Conservation (phyloP, 2,329 filamentous ascomycete species). For the Penicillium sp. region DNA sequence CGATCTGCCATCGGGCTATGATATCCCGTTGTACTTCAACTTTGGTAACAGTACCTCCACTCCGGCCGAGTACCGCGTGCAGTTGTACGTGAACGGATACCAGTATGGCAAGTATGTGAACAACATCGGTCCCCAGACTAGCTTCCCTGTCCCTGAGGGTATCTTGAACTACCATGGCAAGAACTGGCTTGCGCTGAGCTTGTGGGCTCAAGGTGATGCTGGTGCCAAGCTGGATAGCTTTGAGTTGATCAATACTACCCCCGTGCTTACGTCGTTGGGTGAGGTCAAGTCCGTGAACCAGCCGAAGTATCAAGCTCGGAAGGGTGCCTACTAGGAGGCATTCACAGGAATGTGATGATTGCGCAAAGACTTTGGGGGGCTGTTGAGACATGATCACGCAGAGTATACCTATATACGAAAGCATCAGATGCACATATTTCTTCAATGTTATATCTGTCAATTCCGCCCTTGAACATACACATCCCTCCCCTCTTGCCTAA, state of each 20-base stretch:
- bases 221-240: slow-evolving; percentile 62
- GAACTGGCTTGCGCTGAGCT: slow-evolving; percentile 68
- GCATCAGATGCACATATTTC: background rate
- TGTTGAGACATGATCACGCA: background rate
- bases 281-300: slow-evolving; percentile 51
- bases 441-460: background rate
- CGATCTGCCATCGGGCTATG: slow-evolving; percentile 54
- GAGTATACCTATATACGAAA: background rate
- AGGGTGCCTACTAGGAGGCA: slow-evolving; percentile 53
- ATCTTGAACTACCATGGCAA: slow-evolving; percentile 70
- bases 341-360: background rate
- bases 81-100: slow-evolving; percentile 75
- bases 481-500: background rate
- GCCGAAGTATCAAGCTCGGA: slow-evolving; percentile 50
- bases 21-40: slow-evolving; percentile 57
- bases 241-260: slow-evolving; percentile 51
- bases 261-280: slow-evolving; percentile 55
- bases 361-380: background rate
- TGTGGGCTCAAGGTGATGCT: slow-evolving; percentile 66
- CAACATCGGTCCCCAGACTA: slow-evolving; percentile 73
- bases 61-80: slow-evolving; percentile 60
- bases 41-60: slow-evolving; percentile 51
- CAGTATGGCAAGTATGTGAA: slow-evolving; percentile 70
- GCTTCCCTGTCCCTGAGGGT: slow-evolving; percentile 72
- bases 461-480: background rate